Percentiles rank a stretch among this genome's conserved stretches.
Conservation (phyloP, 345 rosid species). For the Punica granatum region DNA sequence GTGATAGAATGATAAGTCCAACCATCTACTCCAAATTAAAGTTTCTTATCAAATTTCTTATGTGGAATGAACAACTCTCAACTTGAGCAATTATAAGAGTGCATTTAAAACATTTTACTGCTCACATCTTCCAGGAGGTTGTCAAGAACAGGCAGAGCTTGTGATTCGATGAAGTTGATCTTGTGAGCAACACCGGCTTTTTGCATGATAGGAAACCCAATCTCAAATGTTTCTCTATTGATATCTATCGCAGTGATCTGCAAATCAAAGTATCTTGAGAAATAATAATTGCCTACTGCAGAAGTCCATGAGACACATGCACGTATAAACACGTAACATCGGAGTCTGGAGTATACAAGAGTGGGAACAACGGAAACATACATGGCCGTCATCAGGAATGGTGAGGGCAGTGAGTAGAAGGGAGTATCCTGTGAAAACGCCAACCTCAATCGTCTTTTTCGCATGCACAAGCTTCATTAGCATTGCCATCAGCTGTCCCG, state of each 20-base stretch:
- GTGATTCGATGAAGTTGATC: slow-evolving; percentile 28
- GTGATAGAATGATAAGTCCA: no score
- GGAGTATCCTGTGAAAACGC: slow-evolving; percentile 81
- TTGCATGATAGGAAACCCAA: slow-evolving; percentile 29
- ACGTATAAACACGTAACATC: background rate
- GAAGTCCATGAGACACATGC: no score
- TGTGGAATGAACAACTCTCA: no score
- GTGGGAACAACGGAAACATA: slow-evolving; percentile 3
- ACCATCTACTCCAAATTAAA: no score
- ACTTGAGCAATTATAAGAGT: no score
- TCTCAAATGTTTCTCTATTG: slow-evolving; percentile 24
- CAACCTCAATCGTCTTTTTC: slow-evolving; percentile 57
- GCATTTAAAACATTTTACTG: no score
- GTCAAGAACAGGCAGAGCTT: slow-evolving; percentile 30
- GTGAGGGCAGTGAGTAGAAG: slow-evolving; percentile 79
- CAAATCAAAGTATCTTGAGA: background rate
- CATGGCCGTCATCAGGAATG: slow-evolving; percentile 69
- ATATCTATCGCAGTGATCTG: slow-evolving; percentile 24
- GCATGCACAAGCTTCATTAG: slow-evolving; percentile 49
- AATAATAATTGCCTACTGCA: no score
- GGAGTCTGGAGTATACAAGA: no score
- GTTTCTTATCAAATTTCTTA: no score
- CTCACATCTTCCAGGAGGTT: slow-evolving; percentile 25
- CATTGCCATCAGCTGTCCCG: slow-evolving; percentile 59
- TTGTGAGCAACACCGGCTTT: slow-evolving; percentile 37